Conservation (phyloP, 2,329 filamentous ascomycete genomes). For the Didymella lethalis region DNA sequence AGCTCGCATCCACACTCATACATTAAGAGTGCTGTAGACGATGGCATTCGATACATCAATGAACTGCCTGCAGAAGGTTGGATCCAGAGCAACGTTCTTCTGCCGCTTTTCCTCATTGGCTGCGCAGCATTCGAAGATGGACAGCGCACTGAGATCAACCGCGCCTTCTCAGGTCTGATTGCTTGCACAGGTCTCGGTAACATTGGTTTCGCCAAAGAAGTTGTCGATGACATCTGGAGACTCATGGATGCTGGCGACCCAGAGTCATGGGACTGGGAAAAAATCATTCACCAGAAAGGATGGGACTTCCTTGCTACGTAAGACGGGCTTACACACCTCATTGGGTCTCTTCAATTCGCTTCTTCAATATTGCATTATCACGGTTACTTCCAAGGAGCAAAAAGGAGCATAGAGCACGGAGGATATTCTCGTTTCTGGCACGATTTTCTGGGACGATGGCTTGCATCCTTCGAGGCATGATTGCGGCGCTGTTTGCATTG, state of each 20-base stretch:
- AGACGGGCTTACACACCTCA: conserved; percentile 12
- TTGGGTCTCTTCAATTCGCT: conserved; percentile 13
- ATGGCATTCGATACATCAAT: conserved; percentile 65
- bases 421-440: conserved; percentile 1
- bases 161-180: conserved; percentile 63
- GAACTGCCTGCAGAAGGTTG: conserved; percentile 62
- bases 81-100: conserved; percentile 66
- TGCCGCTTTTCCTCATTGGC: conserved; percentile 68
- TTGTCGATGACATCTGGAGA: conserved; percentile 66
- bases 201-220: conserved; percentile 63
- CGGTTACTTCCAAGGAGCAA: conserved; percentile 10
- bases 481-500: conserved; percentile 28
- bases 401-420: conserved; percentile 14
- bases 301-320: conserved; percentile 69
- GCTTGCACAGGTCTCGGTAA: conserved; percentile 66
- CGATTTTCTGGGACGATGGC: conserved; percentile 17
- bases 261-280: conserved; percentile 71
- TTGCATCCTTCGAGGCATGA: conserved; percentile 15
- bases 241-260: conserved; percentile 65
- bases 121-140: conserved; percentile 65
- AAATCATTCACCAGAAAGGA: conserved; percentile 64
- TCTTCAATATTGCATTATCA: conserved; percentile 22
- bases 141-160: conserved; percentile 64
- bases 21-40: conserved; percentile 65
- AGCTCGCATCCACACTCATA: conserved; percentile 63